Evolutionary conservation across 2,329 filamentous ascomycete species (phyloP).

Genomic region (Fusarium sp.): DNA sequence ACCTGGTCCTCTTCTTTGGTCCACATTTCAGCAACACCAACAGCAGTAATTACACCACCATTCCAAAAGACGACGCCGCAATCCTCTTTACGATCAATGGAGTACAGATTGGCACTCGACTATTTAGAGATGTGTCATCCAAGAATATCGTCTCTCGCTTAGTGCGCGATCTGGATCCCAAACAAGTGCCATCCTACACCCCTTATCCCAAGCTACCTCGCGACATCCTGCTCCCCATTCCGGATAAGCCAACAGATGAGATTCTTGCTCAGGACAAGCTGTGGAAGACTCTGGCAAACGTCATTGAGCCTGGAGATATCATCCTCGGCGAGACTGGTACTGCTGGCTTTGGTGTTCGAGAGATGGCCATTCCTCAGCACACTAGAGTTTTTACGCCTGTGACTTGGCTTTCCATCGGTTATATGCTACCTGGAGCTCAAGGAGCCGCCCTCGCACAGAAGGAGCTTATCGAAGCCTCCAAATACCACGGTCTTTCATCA

Average conservation of each 20-base stretch:
- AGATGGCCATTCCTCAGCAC: conserved; percentile 62
- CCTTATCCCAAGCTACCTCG: not conserved
- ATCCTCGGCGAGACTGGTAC: conserved; percentile 70
- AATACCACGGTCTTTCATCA: conserved; percentile 27
- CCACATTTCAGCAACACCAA: conserved; percentile 62
- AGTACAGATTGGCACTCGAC: not conserved
- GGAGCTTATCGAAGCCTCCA: not conserved
- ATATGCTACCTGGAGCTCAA: not conserved
- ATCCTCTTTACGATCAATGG: conserved; percentile 11
- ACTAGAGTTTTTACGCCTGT: conserved; percentile 61
- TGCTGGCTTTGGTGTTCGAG: conserved; percentile 64
- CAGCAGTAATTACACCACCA: conserved; percentile 53
- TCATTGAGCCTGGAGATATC: conserved; percentile 65
- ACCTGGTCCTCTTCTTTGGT: conserved; percentile 60
- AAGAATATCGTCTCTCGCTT: not conserved
- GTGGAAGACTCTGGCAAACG: conserved; percentile 49
- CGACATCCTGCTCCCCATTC: not conserved
- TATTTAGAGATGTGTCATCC: not conserved
- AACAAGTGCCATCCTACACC: not conserved
- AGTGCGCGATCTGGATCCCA: not conserved
- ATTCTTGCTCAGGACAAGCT: not conserved
- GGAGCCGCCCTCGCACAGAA: not conserved
- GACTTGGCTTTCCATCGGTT: not conserved
- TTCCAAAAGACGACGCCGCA: conserved; percentile 57
- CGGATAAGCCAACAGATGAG: not conserved